Base-by-base conservation (phyloP, 768 basidiomycete genomes). In the Gyrodon lividus region DNA sequence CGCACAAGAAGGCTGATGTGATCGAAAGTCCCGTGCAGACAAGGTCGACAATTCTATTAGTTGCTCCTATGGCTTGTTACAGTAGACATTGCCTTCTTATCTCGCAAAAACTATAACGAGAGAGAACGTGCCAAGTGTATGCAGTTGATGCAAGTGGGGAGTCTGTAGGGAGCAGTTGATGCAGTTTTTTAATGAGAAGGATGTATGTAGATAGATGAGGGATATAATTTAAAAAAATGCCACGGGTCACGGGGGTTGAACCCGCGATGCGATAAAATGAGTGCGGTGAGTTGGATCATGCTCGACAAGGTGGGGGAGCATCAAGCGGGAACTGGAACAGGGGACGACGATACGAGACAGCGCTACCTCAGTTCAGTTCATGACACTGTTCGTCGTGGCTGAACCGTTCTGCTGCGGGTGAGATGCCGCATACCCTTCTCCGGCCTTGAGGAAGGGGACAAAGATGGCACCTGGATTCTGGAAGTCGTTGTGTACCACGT, bases 401-500 rank as follows among this genome's bases (percentile, higher is more conserved):
- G 68, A 40, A 30, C 59, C 53, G 30, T 57, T 55, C 20, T 48
- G 56, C 44, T 72, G 73, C 38, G 68, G 48, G 40, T 73, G 70
- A 24, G 68, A 60, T 28, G 75, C 70, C 13, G 72, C 67, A 53
- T 81, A 81, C 65, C 87, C 82, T 37, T 79, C 81, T 31, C 85
- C 87, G 12, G 86, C 86, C 67, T 84, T 82, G 70, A 82, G 75
- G 78, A 98, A 96, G 3, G 92, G 90, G 59, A 77, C 75, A 68
- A 95, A 98, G 70, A 98, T 95, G 19, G 86, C 86, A 43, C 87
- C 77, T 2, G 84, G 69, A 63, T 88, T 79, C 70, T 90, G 88
- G 82, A 92, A 98, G 68, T 96, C 87, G 72, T 97, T 97, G 70
- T 97, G 93, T 23, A 98, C 95, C 59, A 98, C 87, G 69, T 97